Evolutionary conservation across 495 filamentous ascomycete genomes (phyloP), one percentile per base, ranked within the genome.

Genomic region (Hypoxylon subgilvum): DNA sequence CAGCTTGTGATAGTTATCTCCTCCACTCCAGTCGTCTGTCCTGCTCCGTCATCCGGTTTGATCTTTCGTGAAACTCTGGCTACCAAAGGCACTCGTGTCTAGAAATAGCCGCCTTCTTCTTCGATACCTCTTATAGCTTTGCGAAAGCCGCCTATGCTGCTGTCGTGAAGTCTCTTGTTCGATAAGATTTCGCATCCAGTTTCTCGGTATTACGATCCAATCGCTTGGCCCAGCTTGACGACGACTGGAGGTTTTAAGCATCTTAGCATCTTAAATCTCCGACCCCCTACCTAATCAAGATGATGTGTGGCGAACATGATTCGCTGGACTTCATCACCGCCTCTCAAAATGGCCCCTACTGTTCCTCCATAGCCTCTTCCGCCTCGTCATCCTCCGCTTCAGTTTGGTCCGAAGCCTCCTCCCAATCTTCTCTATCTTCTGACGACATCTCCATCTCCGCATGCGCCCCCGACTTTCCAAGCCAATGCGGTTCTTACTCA

Each of bases 361-460:
- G 79, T 65, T 80, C 82, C 39, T 84, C 83, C n/a, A 72, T 87
- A 74, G 82, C 86, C 69, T 86, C 87, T 41, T 86, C 84, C 55
- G 80, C 86, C 67, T 88, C 88, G 25, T 86, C 88, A 17, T 91
- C 89, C 22, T 84, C 84, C 35, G 81, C 86, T 48, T 91, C 91
- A 4, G 81, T 92, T 62, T 94, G 91, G 79, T 95, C 91, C 45
- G 80, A 90, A 68, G 82, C 84, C 69, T 83, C 79, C 35, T 83
- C 79, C 46, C 86, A 86, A 67, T 79, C 79, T 42, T 82, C 79
- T 5, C 86, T 85, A 67, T 79, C 79, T 44, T 82, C 79, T 6
- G 75, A 77, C 49, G 75, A 76, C 54, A 75, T 78, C 13, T 78
- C 75, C 36, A 61, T 76, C 59, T 75, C 83, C 77, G 57, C 80